These are phyloP conservation scores for Actinomucor elegans DNA, from an alignment of 371 early-diverging fungal species.

Conservation along the genomic window DNA sequence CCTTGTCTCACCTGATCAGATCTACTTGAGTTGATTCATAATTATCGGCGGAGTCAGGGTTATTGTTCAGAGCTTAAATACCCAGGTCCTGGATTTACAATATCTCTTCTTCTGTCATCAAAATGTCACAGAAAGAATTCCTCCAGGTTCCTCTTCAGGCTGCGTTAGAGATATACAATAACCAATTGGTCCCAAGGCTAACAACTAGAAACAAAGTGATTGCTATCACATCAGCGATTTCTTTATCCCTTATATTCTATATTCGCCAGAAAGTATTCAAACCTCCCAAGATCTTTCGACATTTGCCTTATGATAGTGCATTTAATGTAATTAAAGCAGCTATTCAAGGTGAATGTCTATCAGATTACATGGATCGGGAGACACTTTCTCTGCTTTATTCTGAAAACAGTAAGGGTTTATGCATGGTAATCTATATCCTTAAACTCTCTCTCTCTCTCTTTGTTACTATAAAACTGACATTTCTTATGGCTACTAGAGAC, in stretches of 20 bases:
- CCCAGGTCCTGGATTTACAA: not conserved
- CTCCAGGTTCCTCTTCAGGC: not conserved
- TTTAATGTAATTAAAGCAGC: not conserved
- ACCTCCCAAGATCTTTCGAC: constrained; percentile 23
- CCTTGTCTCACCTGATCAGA: no score
- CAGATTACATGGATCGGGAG: not conserved
- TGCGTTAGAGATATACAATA: not conserved
- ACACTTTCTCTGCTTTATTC: constrained; percentile 2
- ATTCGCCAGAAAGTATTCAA: not conserved
- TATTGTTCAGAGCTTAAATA: no score
- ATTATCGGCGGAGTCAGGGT: no score
- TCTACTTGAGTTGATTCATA: no score
- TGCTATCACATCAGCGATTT: constrained; percentile 5
- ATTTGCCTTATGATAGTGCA: constrained; percentile 17
- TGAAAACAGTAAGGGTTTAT: constrained; percentile 3
- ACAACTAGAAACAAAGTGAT: constrained; percentile 7
- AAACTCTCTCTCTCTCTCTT: not conserved
- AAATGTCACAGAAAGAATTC: not conserved
- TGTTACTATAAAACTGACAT: no score
- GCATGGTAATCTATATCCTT: constrained; percentile 6
- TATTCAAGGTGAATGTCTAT: not conserved
- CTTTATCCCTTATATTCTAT: not conserved
- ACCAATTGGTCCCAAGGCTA: constrained; percentile 1
- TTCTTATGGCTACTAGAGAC: no score
- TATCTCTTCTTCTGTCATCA: not conserved